Evolutionary conservation across 2,329 filamentous ascomycete genomes (phyloP).

Genomic region (Hortaea werneckii): DNA sequence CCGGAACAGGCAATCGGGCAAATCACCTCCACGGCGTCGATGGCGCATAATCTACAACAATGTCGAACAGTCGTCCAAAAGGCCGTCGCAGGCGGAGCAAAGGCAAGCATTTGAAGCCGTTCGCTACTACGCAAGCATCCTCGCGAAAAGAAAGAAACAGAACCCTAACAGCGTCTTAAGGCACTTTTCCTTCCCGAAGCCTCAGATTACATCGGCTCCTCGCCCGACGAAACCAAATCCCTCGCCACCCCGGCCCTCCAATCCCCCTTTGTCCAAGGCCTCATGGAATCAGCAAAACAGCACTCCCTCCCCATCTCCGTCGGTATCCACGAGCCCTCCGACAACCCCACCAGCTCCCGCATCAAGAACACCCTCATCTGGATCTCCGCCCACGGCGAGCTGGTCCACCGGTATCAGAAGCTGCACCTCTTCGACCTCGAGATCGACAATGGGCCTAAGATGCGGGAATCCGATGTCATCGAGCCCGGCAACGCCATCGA

Average conservation of each 20-base stretch:
- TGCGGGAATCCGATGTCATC: conserved; percentile 58
- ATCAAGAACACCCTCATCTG: conserved; percentile 58
- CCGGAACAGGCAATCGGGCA: conserved; percentile 71
- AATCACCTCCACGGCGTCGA: conserved; percentile 72
- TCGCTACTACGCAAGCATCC: too few relatives aligned
- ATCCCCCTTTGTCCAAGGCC: conserved; percentile 66
- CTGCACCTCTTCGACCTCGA: conserved; percentile 71
- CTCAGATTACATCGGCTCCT: conserved; percentile 72
- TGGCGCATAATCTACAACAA: conserved; percentile 69
- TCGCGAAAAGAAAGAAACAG: not conserved
- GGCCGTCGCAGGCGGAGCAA: conserved; percentile 66
- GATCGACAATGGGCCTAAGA: conserved; percentile 45
- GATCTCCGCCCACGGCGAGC: conserved; percentile 52
- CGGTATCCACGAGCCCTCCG: conserved; percentile 69
- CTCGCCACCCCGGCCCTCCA: conserved; percentile 57
- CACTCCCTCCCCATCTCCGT: conserved; percentile 67
- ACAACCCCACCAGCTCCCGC: conserved; percentile 35
- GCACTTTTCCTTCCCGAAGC: conserved; percentile 89
- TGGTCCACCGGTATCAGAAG: conserved; percentile 68
- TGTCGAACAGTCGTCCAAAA: conserved; percentile 62
- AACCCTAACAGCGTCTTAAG: conserved; percentile 28
- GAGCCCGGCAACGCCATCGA: conserved; percentile 56
- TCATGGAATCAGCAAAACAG: conserved; percentile 56
- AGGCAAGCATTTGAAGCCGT: conserved; percentile 40
- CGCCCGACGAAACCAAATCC: conserved; percentile 55